Percentiles rank a stretch among this genome's conserved stretches.
These are phyloP conservation scores for Tolypocladium ovalisporum DNA, from an alignment of 2,329 filamentous ascomycete genomes.

Conservation along the genomic window DNA sequence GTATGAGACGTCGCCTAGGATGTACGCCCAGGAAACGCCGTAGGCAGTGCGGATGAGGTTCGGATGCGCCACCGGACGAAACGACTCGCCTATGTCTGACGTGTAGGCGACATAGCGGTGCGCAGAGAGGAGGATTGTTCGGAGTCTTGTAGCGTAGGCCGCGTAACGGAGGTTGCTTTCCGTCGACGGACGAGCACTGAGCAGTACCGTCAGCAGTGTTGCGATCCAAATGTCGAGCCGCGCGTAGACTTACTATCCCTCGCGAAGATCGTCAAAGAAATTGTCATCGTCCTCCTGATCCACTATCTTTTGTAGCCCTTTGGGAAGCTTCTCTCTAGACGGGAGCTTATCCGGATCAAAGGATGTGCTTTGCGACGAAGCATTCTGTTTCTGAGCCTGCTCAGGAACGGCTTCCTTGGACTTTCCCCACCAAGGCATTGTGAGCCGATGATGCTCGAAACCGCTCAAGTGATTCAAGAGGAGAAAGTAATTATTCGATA, in stretches of 20 bases:
- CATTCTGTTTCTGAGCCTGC: constrained; percentile 13
- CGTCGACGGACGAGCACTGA: constrained; percentile 56
- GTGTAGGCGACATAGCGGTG: constrained; percentile 98
- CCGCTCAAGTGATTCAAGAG: not conserved
- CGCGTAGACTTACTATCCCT: constrained; percentile 56
- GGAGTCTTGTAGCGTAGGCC: constrained; percentile 75
- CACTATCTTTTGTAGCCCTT: constrained; percentile 44
- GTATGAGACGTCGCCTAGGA: constrained; percentile 79
- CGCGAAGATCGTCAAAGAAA: constrained; percentile 66
- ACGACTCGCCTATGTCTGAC: constrained; percentile 91
- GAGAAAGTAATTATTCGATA: not conserved
- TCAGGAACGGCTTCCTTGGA: constrained; percentile 21
- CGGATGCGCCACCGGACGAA: constrained; percentile 84
- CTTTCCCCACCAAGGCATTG: constrained; percentile 33
- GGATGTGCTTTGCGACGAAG: constrained; percentile 12
- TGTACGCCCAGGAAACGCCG: constrained; percentile 83
- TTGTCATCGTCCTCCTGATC: constrained; percentile 53
- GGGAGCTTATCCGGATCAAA: constrained; percentile 38
- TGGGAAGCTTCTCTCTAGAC: constrained; percentile 38
- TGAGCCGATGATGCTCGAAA: not conserved
- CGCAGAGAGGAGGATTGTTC: constrained; percentile 78
- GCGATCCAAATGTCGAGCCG: constrained; percentile 3
- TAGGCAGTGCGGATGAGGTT: constrained; percentile 74
- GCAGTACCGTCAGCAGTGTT: constrained; percentile 5
- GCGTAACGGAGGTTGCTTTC: constrained; percentile 83